Evolutionary conservation across 306 rosid genomes (phyloP), one percentile per base, ranked within the genome.

Genomic region (Rosa persica): DNA sequence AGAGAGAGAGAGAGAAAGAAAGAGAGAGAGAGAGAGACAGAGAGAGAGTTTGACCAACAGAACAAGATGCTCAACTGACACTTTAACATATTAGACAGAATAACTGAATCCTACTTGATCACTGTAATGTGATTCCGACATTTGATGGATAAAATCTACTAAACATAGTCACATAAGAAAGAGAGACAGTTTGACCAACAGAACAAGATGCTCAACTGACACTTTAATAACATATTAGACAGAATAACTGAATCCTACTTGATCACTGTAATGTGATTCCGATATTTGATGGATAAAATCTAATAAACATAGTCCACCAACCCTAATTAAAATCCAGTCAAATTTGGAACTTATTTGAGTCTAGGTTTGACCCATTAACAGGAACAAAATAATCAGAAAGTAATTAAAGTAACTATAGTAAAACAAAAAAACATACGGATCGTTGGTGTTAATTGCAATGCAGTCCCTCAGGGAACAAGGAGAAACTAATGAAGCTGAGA

Each of bases 401-500:
- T 55, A 44, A 52, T 36, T 15, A 7, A 40, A 25, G 57, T 10
- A 20, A 75, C n/a, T 57, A 5, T 61, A 27, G 19, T 44, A 5
- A 13, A 54, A 54, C 8, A 20, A 43, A 65, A 67, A 5, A 79
- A 83, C 98, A 62, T 89, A 95, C 98, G 54, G 80, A 78, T 87
- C 81, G 66, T 85, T 75, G 47, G 74, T 80, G 70, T 88, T 87
- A 78, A 95, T 84, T 62, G 84, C 77, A 81, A 95, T 84, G 73
- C 96, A 89, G 76, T 95, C 98, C 80, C 97, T 87, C 82, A 91
- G 81, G 74, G 92, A 88, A 78, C 93, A 89, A 22, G 91, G 89
- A 81, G 92, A 92, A 70, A 91, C 90, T 74, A 86, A 92, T 76
- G 97, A 89, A 79, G 88, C 85, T 4, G 87, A 87, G 78, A 95